Evolutionary conservation across 345 rosid genomes (phyloP), one percentile per base, ranked within the genome.

Genomic region (Linum lewisii): DNA sequence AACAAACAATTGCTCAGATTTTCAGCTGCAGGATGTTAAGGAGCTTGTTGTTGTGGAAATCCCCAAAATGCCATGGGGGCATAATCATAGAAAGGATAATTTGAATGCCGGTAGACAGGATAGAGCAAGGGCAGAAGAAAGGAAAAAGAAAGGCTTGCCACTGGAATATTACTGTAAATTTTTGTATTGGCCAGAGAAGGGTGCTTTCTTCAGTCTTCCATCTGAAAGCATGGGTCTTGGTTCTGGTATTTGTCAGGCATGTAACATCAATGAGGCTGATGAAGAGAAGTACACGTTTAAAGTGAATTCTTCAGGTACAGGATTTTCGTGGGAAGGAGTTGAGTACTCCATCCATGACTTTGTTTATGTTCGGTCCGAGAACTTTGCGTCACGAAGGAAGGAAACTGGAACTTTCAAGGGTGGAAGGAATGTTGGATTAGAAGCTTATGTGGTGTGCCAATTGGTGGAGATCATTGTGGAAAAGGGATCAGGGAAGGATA

Each of bases 121-220:
- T 26, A 58, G 67, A 23, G 75, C 49, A 52, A 71, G 51, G 52
- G 70, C 74, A 16, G 74, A 65, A 57, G 74, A 65, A 6, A 65
- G 70, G 51, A 57, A 71, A 38, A 71, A 6, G 50, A 71, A 71
- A 65, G 74, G 70, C 6, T 29, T 71, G 63, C 69, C 56, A 2
- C 24, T 57, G 20, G 74, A 71, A 57, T 71, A 71, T 56, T 71
- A 65, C 68, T 71, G 74, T 52, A 71, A 57, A 65, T 61, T 70
- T 60, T 61, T 71, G 59, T 71, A 71, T 21, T 65, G 74, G 60
- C 74, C 74, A 9, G 74, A 65, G 53, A 71, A 51, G 54, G 74
- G 74, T 61, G 74, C 74, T 21, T 71, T 71, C 65, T 51, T 71
- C 34, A 24, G 63, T 51, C 63, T 71, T 21, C 66, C 74, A 4